A percentile compares a stretch with the other conserved stretches of the same genome.
Conservation (phyloP, 2,329 filamentous ascomycete species). For the Colletotrichum coccodes region DNA sequence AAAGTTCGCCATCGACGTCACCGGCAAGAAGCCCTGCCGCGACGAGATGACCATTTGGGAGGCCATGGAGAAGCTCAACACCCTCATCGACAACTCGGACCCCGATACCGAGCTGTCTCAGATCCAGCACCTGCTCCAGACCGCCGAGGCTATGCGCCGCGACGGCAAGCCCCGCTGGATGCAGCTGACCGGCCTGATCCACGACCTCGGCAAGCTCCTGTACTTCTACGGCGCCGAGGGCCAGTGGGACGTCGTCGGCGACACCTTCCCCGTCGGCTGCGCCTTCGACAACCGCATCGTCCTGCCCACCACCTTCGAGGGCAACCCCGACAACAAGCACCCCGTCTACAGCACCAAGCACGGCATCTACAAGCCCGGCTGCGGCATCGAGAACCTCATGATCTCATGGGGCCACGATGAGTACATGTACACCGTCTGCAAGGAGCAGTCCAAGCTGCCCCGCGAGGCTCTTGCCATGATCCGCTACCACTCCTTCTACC, state of each 20-base stretch:
- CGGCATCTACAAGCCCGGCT: conserved; percentile 83
- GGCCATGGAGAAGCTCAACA: conserved; percentile 93
- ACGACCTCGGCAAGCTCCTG: conserved; percentile 83
- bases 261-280: conserved; percentile 84
- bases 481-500: conserved; percentile 91
- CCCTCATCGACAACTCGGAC: conserved; percentile 89
- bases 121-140: conserved; percentile 90
- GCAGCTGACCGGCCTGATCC: conserved; percentile 81
- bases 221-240: conserved; percentile 86
- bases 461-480: conserved; percentile 91
- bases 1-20: conserved; percentile 59
- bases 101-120: conserved; percentile 88
- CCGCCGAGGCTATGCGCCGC: conserved; percentile 87
- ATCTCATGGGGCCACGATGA: conserved; percentile 92
- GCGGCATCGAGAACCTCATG: conserved; percentile 89
- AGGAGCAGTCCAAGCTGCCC: conserved; percentile 82
- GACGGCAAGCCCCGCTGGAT: conserved; percentile 88
- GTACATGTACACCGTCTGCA: conserved; percentile 87
- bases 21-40: conserved; percentile 66
- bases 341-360: conserved; percentile 78
- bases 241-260: conserved; percentile 94
- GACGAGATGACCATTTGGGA: conserved; percentile 89
- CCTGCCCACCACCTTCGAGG: conserved; percentile 80
- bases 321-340: conserved; percentile 79
- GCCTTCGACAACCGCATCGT: conserved; percentile 81